Evolutionary conservation across 1,284 basidiomycete species (phyloP), one percentile per base, ranked within the genome.

Genomic region (Neolentinus lepideus): DNA sequence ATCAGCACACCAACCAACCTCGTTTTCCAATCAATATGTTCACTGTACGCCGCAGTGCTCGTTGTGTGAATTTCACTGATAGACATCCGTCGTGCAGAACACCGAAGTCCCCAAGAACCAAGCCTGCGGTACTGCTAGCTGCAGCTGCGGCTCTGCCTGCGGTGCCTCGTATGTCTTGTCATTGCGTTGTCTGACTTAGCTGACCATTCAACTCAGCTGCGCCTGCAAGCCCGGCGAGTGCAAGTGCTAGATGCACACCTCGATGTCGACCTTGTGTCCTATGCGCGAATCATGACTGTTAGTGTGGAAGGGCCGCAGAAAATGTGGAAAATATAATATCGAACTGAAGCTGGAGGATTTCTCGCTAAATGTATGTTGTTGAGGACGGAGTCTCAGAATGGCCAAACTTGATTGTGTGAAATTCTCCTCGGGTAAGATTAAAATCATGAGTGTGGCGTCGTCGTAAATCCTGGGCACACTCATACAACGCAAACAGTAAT

Each of bases 191-290:
- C 29, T 6, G 21, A 56, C 26, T 26, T 26, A 48, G 9, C 29
- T 35, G 58, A 61, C 14, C 59, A 38, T 46, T 43, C 52, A 25
- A 45, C 21, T 16, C 58, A 84, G 81, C 57, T 85, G 81, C 71
- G 57, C 60, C 48, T 83, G 81, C 77, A 77, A 79, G 73, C 64
- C 77, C 53, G 76, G 75, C 57, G 76, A 79, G 61, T 84, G 81
- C 81, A 83, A 82, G 71, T 84, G 81, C 75, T 82, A 67, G 78
- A 59, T 60, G 56, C 58, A 12, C 45, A 4, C 8, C 6, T n/a
- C 29, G 29, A 31, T 31, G 29, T 26, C 48, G 12, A 26, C 9
- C 26, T 21, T 2, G 24, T 31, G 12, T 31, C 29, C 29, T 31
- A 12, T 43, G 38, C 38, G 38, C 12, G 16, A 4, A 21, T 43